Evolutionary conservation across 2,329 filamentous ascomycete species (phyloP), one percentile per base, ranked within the genome.

Genomic region (Cladosporium velox): DNA sequence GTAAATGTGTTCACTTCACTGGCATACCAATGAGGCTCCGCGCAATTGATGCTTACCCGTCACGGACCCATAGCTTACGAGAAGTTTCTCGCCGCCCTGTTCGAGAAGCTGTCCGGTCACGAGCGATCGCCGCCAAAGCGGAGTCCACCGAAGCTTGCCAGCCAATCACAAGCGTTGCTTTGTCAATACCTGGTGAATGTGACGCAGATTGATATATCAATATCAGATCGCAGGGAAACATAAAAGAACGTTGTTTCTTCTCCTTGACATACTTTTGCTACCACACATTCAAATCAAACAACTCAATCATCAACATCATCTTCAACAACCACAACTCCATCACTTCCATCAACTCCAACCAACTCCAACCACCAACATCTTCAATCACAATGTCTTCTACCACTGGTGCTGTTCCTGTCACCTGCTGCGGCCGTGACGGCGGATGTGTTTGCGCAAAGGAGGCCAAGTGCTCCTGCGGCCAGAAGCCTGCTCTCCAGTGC

Each of bases 401-500:
- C 38, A 74, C 72, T 61, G 68, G 76, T 64, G 76, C 81, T 66
- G 76, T 83, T 71, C 84, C 84, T 65, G 73, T 77, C 55, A 85
- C 83, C 72, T 89, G 87, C 85, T 89, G 87, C 79, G 84, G 84
- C 77, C 84, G 84, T 72, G 81, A 73, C 21, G 73, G 84, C 72
- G 81, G 82, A 70, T 81, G 80, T 72, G 24, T 66, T 28, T 66
- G 65, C 49, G 65, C 65, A 21, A 79, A 82, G 64, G 84, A 87
- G 72, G 85, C 86, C 68, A 87, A 80, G 68, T 97, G 93, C 87
- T 96, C 92, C 18, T 98, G 94, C 78, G 94, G 94, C 76, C 88
- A 97, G 83, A 86, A 95, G 77, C 87, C 88, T 4, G 94, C 94
- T 59, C 87, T 97, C 59, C 85, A 93, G 78, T 98, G 94, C 87